phyloP scores from a whole-genome alignment of 768 basidiomycete species.

The Tylopilus subfusipes region DNA sequence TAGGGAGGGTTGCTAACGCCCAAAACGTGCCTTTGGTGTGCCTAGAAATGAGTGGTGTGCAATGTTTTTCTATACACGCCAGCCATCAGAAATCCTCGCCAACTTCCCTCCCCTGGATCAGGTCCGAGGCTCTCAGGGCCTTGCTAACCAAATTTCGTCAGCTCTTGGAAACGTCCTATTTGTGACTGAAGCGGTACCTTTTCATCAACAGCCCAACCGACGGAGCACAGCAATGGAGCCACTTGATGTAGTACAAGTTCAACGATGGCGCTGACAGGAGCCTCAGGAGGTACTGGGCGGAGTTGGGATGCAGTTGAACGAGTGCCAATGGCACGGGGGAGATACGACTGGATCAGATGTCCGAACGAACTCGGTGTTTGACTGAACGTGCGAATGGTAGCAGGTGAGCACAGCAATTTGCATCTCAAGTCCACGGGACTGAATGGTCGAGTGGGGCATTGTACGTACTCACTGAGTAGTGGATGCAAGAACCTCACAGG shows the following conservation, averaged over 20 bases:
- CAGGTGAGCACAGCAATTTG: conserved; percentile 10
- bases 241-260: not conserved
- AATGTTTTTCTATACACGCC: not conserved
- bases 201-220: conserved; percentile 6
- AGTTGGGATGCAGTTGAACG: not conserved
- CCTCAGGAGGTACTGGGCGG: not conserved
- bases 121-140: conserved; percentile 7
- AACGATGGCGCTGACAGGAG: not conserved
- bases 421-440: conserved; percentile 13
- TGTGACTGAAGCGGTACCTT: conserved; percentile 9
- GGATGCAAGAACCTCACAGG: conserved; percentile 1
- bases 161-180: conserved; percentile 5
- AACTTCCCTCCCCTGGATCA: not conserved
- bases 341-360: not conserved
- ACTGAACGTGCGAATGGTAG: conserved; percentile 12
- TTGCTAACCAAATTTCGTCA: conserved; percentile 3
- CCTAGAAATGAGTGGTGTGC: too few relatives aligned
- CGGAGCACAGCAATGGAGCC: conserved; percentile 16
- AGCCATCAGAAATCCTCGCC: not conserved
- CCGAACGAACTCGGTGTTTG: conserved; percentile 2
- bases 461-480: conserved; percentile 6
- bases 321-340: not conserved
- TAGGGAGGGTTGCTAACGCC: too few relatives aligned
- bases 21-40: not conserved
- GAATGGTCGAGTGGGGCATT: not conserved